Base-by-base conservation (phyloP, 192 early-diverging fungal genomes). In the Coemansia sp. region DNA sequence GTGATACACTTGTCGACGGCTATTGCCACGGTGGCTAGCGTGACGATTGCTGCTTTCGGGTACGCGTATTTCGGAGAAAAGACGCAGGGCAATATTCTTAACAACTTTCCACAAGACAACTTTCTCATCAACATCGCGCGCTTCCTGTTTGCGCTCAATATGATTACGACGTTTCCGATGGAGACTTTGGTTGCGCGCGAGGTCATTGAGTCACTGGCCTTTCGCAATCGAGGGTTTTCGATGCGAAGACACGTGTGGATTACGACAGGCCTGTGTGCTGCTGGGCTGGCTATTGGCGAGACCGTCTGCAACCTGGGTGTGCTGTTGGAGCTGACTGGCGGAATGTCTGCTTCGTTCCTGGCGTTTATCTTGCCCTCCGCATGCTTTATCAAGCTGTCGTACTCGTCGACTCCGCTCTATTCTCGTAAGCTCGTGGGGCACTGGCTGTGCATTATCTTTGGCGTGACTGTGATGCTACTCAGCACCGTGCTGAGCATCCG, bases 91-190 rank as follows among this genome's bases (percentile, higher is more conserved):
- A 97, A 97, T 62, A 90, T 95, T 33, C 68, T 95, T 21, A 95
- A 93, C 80, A 94, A 93, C 74, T 97, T 97, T 71, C 85, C 93
- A 6, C 76, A 83, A 42, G 85, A 92, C 71, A 85, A 90, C 63
- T 42, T 86, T 24, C 74, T 93, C 26, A 95, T 95, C 74, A 95
- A 94, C 76, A 77, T 92, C 62, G 91, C 94, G 24, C 87, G 95
- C 9, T 83, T 94, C 46, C 86, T 86, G 31, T 95, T 97, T 75
- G 95, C 90, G 4, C 83, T 94, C 26, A 95, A 97, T 84, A 97
- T 97, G 95, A 94, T 97, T 58, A 89, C 94, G 7, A 95, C 95
- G 24, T 87, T 94, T 42, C 95, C 95, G 3, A 83, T 95, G 72
- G 95, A 97, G 62, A 85, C 88, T 6, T 92, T 97, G 78, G 94